Conservation (phyloP, 2,329 filamentous ascomycete genomes). For the Cladophialophora exuberans region DNA sequence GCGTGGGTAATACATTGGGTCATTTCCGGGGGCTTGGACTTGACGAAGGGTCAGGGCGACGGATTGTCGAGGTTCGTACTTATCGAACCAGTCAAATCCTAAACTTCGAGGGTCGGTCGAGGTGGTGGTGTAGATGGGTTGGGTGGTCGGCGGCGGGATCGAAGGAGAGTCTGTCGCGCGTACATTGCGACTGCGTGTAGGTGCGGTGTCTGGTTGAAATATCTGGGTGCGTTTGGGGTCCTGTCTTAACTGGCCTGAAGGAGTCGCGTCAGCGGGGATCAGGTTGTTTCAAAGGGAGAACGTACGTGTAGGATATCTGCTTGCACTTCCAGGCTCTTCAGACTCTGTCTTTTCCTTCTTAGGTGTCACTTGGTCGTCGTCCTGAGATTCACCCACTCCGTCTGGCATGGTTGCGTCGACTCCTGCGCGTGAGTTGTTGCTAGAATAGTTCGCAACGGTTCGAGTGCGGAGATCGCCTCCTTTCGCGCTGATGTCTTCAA, state of each 20-base stretch:
- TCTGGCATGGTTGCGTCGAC: constrained; percentile 19
- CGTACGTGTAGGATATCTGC: constrained; percentile 39
- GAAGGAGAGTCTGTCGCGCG: constrained; percentile 51
- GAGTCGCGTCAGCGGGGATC: constrained; percentile 12
- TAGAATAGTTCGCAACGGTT: constrained; percentile 74
- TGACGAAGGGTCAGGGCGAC: constrained; percentile 70
- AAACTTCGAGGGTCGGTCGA: constrained; percentile 53
- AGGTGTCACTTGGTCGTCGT: constrained; percentile 53
- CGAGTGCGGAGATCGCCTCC: constrained; percentile 77
- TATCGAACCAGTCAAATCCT: constrained; percentile 52
- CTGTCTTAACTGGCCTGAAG: constrained; percentile 61
- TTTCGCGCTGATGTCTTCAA: constrained; percentile 79
- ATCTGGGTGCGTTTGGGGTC: constrained; percentile 83
- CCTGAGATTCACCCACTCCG: constrained; percentile 43
- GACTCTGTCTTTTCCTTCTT: constrained; percentile 55
- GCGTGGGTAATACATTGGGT: constrained; percentile 67
- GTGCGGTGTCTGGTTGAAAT: constrained; percentile 77
- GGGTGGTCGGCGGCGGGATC: constrained; percentile 28
- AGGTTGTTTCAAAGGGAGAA: neutral
- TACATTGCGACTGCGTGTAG: constrained; percentile 63
- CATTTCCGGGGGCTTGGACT: constrained; percentile 74
- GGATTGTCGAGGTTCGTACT: constrained; percentile 69
- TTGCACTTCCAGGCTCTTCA: constrained; percentile 51
- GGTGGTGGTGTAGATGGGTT: constrained; percentile 43
- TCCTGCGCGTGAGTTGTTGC: constrained; percentile 44